These are phyloP conservation scores for Triticum turgidum DNA, from an alignment of 176 grass and related monocot species.

Conservation along the genomic window DNA sequence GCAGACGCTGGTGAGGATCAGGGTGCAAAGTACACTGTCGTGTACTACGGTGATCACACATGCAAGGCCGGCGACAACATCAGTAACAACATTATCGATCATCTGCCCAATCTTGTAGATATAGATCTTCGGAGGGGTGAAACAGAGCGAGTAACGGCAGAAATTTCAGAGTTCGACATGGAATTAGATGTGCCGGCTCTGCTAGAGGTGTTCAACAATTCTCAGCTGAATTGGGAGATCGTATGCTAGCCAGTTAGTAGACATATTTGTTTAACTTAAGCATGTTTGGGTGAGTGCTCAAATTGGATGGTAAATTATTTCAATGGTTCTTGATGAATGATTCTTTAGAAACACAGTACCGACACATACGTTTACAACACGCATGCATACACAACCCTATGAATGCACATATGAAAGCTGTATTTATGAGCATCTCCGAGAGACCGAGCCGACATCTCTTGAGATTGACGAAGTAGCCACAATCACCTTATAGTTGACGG, in stretches of 20 bases:
- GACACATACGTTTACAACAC: too few species aligned
- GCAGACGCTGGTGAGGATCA: background rate
- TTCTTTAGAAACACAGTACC: too few species aligned
- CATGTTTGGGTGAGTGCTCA: background rate
- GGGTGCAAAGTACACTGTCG: conserved; percentile 17
- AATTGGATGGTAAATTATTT: background rate
- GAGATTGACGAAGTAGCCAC: too few species aligned
- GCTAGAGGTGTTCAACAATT: conserved; percentile 16
- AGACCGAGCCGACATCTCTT: too few species aligned
- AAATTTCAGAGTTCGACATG: background rate
- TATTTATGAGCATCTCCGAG: too few species aligned
- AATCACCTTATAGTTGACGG: too few species aligned
- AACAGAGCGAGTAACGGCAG: background rate
- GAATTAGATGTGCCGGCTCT: conserved; percentile 20
- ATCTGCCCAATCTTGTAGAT: background rate
- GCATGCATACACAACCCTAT: too few species aligned
- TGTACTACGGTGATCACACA: conserved; percentile 38
- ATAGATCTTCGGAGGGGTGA: too few species aligned
- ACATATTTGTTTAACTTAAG: background rate
- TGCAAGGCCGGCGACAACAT: background rate
- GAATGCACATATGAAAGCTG: too few species aligned
- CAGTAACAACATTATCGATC: background rate
- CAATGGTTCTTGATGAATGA: background rate
- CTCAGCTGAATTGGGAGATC: conserved; percentile 10
- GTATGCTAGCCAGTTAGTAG: background rate